Percentiles rank a stretch among this genome's conserved stretches.
phyloP scores from a whole-genome alignment of 192 early-diverging fungal genomes.

The Anaeromyces robustus region DNA sequence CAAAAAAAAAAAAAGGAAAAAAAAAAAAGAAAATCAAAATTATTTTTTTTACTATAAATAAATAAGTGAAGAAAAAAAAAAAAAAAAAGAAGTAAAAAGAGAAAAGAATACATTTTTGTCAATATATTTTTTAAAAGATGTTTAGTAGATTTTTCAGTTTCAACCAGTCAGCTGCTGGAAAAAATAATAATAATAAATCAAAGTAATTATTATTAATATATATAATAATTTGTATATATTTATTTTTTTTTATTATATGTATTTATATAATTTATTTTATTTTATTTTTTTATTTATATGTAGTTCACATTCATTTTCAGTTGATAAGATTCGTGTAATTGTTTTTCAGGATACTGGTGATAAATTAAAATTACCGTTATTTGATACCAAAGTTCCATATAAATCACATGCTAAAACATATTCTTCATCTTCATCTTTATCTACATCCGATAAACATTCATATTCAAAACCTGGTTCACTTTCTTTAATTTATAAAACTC shows the following conservation, averaged over 20 bases:
- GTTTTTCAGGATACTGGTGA: constrained; percentile 15
- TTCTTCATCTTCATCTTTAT: background rate
- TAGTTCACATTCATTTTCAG: background rate
- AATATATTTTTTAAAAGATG: background rate
- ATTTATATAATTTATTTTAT: background rate
- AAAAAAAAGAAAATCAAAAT: too few relatives aligned
- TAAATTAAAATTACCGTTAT: constrained; percentile 9
- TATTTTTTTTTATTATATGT: too few relatives aligned
- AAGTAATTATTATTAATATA: background rate
- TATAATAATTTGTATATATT: background rate
- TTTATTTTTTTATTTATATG: background rate
- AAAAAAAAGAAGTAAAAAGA: too few relatives aligned
- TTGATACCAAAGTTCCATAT: constrained; percentile 3
- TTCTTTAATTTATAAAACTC: background rate
- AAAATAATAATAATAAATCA: background rate
- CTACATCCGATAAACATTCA: background rate
- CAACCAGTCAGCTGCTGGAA: background rate
- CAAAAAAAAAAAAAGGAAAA: too few relatives aligned
- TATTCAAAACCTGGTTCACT: background rate
- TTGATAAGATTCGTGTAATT: constrained; percentile 5
- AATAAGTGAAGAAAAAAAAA: too few relatives aligned
- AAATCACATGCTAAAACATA: background rate
- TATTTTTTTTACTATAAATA: too few relatives aligned
- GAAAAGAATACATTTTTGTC: too few relatives aligned
- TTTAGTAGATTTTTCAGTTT: background rate